Conservation (phyloP, 331 rosid genomes). For the Acacia pycnantha region DNA sequence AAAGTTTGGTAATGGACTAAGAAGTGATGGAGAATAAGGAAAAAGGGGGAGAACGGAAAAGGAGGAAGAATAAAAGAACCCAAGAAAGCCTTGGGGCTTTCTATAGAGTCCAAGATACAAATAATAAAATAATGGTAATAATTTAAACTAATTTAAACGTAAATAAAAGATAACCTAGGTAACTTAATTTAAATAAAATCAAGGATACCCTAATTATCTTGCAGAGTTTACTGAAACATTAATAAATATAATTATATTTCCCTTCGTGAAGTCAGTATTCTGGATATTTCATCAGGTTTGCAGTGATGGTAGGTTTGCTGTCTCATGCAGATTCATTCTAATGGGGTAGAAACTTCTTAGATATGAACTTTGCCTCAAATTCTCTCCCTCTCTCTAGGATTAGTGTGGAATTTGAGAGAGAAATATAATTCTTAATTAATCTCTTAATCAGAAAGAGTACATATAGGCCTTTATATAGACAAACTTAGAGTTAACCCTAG, state of each 20-base stretch:
- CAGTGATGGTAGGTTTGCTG: background rate
- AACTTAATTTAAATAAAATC: too few species aligned
- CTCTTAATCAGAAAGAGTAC: too few species aligned
- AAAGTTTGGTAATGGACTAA: background rate
- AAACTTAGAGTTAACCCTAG: too few species aligned
- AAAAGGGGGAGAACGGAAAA: background rate
- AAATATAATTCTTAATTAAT: too few species aligned
- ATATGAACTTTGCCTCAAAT: slow-evolving; percentile 1
- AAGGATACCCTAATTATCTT: background rate
- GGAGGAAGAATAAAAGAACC: background rate
- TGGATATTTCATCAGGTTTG: slow-evolving; percentile 7
- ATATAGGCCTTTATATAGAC: too few species aligned
- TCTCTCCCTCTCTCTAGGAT: background rate
- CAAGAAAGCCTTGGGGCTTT: background rate
- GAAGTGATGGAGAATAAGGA: background rate
- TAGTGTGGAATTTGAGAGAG: too few species aligned
- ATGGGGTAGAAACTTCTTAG: background rate
- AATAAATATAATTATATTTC: too few species aligned
- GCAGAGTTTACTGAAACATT: background rate
- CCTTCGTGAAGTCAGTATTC: background rate
- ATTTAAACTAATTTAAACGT: background rate
- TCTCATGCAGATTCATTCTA: background rate
- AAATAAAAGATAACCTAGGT: background rate
- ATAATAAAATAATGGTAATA: background rate
- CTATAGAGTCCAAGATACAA: background rate